Percentiles rank a stretch among this genome's conserved stretches.
Evolutionary conservation across 148 eudicot species (phyloP).

Genomic region (Cornus controversa): DNA sequence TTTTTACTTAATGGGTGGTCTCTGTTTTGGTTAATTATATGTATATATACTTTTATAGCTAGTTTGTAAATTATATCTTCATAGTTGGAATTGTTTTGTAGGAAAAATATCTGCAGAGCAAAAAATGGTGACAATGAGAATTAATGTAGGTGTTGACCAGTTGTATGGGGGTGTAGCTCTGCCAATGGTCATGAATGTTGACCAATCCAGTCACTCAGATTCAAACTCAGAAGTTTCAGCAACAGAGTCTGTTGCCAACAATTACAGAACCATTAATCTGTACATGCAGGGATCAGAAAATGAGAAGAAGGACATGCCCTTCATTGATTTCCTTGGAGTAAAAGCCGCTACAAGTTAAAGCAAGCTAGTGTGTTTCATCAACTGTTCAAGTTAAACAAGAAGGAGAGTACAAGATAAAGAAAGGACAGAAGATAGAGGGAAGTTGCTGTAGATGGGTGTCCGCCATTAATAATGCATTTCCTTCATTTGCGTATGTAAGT

Average conservation of each 20-base stretch:
- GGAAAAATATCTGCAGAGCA: slow-evolving; percentile 5
- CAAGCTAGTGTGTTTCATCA: no score
- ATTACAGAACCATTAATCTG: slow-evolving; percentile 1
- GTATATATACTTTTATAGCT: neutral
- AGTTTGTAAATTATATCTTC: no score
- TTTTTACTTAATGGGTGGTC: neutral
- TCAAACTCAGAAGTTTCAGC: slow-evolving; percentile 38
- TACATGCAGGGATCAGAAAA: slow-evolving; percentile 11
- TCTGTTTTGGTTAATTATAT: neutral
- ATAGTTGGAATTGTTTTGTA: no score
- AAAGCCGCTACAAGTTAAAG: slow-evolving; percentile 18
- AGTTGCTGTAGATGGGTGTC: no score
- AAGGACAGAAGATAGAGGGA: neutral
- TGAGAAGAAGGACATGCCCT: slow-evolving; percentile 12
- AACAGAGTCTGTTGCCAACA: slow-evolving; percentile 33
- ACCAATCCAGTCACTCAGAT: slow-evolving; percentile 28
- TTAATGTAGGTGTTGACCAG: slow-evolving; percentile 9
- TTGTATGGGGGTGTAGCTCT: neutral
- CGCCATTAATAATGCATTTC: neutral
- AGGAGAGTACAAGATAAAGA: neutral
- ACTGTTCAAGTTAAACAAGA: neutral
- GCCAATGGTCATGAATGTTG: neutral
- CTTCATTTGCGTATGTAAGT: slow-evolving; percentile 3
- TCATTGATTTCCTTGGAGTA: slow-evolving; percentile 50
- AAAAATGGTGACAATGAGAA: neutral